Conservation (phyloP, 495 filamentous ascomycete species). For the Penicillium antarcticum region DNA sequence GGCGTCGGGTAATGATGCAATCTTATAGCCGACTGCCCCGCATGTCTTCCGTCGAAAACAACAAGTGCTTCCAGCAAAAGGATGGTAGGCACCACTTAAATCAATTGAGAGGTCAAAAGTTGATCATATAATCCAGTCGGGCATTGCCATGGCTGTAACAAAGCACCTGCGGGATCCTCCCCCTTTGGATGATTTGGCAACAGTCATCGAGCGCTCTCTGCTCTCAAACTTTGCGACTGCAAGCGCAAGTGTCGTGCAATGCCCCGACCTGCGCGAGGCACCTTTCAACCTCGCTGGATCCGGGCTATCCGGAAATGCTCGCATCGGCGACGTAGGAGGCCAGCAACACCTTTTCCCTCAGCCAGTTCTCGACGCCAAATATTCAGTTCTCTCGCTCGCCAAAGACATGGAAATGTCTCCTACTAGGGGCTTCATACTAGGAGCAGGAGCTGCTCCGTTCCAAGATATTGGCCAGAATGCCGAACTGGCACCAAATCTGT, state of each 20-base stretch:
- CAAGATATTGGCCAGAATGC: conserved; percentile 35
- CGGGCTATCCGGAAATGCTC: conserved; percentile 32
- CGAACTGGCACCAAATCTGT: conserved; percentile 37
- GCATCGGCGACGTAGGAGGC: conserved; percentile 39
- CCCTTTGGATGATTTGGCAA: conserved; percentile 21
- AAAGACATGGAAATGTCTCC: conserved; percentile 31
- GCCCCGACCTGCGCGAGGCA: conserved; percentile 32
- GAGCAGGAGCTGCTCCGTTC: conserved; percentile 39
- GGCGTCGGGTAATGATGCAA: no score
- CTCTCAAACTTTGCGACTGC: conserved; percentile 22
- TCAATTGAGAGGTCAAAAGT: no score
- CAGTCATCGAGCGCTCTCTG: conserved; percentile 18
- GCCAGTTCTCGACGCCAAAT: conserved; percentile 28
- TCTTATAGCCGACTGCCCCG: no score
- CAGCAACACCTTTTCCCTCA: conserved; percentile 30
- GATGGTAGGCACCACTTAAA: no score
- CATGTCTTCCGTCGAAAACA: no score
- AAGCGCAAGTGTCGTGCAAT: conserved; percentile 23
- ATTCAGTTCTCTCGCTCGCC: conserved; percentile 26
- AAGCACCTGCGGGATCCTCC: conserved; percentile 20
- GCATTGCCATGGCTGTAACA: conserved; percentile 11
- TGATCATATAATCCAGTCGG: neutral
- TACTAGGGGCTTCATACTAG: conserved; percentile 23
- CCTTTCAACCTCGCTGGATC: conserved; percentile 35
- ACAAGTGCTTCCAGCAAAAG: no score